Evolutionary conservation across 2,329 filamentous ascomycete species (phyloP).

Genomic region (Microcera coccophila): DNA sequence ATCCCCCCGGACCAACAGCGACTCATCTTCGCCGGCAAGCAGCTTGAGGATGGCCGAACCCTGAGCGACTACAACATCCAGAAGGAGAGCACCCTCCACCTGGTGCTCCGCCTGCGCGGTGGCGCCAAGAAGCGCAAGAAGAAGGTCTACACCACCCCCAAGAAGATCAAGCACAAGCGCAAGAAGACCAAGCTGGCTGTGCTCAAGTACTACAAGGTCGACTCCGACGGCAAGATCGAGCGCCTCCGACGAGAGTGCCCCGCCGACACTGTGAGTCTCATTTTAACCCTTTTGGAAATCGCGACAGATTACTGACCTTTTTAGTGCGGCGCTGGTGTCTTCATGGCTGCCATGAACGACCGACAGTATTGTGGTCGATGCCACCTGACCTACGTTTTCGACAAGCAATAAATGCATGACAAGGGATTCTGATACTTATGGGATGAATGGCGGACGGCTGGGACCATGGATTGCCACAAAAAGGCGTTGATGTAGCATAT

Average conservation of each 20-base stretch:
- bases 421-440: conserved; percentile 25
- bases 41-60: conserved; percentile 98
- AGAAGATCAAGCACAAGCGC: conserved; percentile 99
- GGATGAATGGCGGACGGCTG: conserved; percentile 25
- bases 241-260: conserved; percentile 98
- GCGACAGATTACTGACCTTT: conserved; percentile 31
- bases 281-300: accelerated
- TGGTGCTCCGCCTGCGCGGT: conserved; percentile 96
- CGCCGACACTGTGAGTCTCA: conserved; percentile 69
- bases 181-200: conserved; percentile 99
- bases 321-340: conserved; percentile 98
- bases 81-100: conserved; percentile 98
- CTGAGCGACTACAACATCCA: conserved; percentile 99
- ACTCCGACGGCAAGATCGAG: conserved; percentile 99
- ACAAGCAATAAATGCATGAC: conserved; percentile 55
- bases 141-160: conserved; percentile 99
- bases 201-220: conserved; percentile 99
- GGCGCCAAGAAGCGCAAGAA: conserved; percentile 99
- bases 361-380: conserved; percentile 89
- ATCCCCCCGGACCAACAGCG: conserved; percentile 99
- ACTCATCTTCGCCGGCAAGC: conserved; percentile 99
- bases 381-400: conserved; percentile 71
- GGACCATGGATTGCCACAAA: conserved; percentile 32
- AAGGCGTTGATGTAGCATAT: conserved; percentile 44
- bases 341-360: conserved; percentile 99